phyloP scores from a whole-genome alignment of 768 basidiomycete genomes.

The Lactarius pseudohatsudake region DNA sequence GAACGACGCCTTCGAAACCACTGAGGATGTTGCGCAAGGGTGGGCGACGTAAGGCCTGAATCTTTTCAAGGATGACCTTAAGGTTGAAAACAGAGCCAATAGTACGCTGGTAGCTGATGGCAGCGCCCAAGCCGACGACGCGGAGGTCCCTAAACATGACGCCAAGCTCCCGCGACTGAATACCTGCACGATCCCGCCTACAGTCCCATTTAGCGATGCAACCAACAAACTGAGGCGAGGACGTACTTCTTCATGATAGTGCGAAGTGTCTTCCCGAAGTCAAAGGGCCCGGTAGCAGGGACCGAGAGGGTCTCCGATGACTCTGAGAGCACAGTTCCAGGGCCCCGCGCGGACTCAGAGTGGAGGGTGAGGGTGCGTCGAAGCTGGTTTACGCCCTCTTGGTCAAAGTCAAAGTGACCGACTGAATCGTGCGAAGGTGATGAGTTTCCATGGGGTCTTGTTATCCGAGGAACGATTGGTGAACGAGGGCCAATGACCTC shows the following conservation, averaged over 20 bases:
- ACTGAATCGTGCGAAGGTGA: slow-evolving; percentile 37
- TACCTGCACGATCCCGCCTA: slow-evolving; percentile 50
- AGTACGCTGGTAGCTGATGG: slow-evolving; percentile 55
- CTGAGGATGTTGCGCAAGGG: slow-evolving; percentile 54
- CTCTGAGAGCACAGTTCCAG: not conserved
- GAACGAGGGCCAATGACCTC: not conserved
- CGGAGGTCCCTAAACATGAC: slow-evolving; percentile 58
- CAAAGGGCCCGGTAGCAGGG: slow-evolving; percentile 32
- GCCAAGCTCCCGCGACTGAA: slow-evolving; percentile 55
- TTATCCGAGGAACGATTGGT: not conserved
- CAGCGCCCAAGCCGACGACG: slow-evolving; percentile 59
- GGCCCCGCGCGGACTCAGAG: not conserved
- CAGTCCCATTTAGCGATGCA: not conserved
- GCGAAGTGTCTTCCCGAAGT: slow-evolving; percentile 35
- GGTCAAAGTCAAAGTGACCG: slow-evolving; percentile 59
- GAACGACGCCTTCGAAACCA: slow-evolving; percentile 56
- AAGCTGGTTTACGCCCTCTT: slow-evolving; percentile 45
- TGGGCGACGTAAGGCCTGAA: slow-evolving; percentile 56
- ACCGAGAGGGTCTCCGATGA: slow-evolving; percentile 31
- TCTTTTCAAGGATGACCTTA: slow-evolving; percentile 40
- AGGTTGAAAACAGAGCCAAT: slow-evolving; percentile 66
- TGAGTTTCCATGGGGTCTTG: not conserved
- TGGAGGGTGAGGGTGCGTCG: slow-evolving; percentile 38
- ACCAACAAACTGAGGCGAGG: not conserved
- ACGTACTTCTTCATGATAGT: slow-evolving; percentile 31